Base-by-base conservation (phyloP, 164 flowering plant genomes). In the Buxus sempervirens region DNA sequence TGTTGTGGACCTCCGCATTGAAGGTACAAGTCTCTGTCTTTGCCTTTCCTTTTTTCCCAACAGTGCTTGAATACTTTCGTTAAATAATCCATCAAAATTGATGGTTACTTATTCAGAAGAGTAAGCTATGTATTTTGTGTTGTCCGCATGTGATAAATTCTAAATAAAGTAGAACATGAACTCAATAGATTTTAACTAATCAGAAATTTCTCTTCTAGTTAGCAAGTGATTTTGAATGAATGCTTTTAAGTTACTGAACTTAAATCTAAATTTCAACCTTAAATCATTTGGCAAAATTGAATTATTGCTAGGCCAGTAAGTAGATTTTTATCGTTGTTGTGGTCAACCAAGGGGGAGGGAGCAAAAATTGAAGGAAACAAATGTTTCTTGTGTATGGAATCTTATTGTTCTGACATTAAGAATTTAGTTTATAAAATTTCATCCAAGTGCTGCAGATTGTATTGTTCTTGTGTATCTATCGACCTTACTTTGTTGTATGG, bases 1-100 rank as follows among this genome's bases (percentile, higher is more conserved):
- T 49, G 49, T 82, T 27, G 54, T 64, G 60, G 81, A 78, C 22
- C 90, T 89, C 59, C 82, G 76, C 24, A 48, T 7, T 42, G 73
- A 85, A 82, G 94, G 94, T 83, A 70, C 18, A 51, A 41, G 8
- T 41, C 12, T 41, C 45, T 12, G 45, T 41, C 8, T 41, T 5
- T 41, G 45, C 5, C 12, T 41, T 41, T 41, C 45, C 45, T 41
- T 12, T 41, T 41, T 41, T n/a, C n/a, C n/a, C 45, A 12, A 41
- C 12, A 5, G 45, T 41, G 45, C 8, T 41, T 12, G 45, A 41
- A n/a, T n/a, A 41, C 45, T 41, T 41, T 41, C 12, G 45, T 5
- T 41, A 12, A 41, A 41, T 41, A 41, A 5, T 41, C 12, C 45
- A 41, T 41, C 8, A 41, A 41, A 41, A 5, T 41, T 5, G 45